phyloP scores from a whole-genome alignment of 768 basidiomycete species.

The Kwoniella shandongensis region DNA sequence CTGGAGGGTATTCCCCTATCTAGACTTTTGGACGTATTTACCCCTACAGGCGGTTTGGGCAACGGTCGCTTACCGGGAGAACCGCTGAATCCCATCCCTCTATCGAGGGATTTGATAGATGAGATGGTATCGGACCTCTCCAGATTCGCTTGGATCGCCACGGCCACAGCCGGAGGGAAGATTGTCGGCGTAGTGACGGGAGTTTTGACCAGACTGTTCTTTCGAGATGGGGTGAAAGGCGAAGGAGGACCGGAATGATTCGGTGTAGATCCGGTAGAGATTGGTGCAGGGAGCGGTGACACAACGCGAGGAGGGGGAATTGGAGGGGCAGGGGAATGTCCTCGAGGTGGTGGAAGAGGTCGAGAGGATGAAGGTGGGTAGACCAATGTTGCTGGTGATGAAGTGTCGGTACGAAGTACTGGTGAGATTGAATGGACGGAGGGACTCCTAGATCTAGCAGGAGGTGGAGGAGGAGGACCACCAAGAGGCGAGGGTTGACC shows the following conservation, averaged over 20 bases:
- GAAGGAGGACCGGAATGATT: conserved; percentile 8
- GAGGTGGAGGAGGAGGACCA: conserved; percentile 19
- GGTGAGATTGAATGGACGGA: neutral
- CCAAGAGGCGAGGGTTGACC: conserved; percentile 5
- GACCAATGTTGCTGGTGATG: neutral
- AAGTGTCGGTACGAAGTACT: neutral
- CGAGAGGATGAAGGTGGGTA: neutral
- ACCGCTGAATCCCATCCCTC: conserved; percentile 20
- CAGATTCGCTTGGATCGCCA: conserved; percentile 25
- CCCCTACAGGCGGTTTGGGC: conserved; percentile 45
- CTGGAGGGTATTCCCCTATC: conserved; percentile 41
- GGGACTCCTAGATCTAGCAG: conserved; percentile 20
- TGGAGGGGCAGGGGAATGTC: conserved; percentile 7
- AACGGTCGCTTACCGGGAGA: conserved; percentile 33
- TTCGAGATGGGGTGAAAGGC: conserved; percentile 2
- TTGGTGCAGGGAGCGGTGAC: conserved; percentile 6
- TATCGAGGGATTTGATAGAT: conserved; percentile 47
- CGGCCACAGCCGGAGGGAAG: conserved; percentile 3
- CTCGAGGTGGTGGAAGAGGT: conserved; percentile 6
- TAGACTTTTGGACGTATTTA: conserved; percentile 46
- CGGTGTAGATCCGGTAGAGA: conserved; percentile 8
- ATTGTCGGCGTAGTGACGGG: neutral
- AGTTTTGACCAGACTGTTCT: neutral
- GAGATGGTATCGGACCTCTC: conserved; percentile 49
- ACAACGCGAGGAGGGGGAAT: conserved; percentile 5